Percentiles rank a stretch among this genome's conserved stretches.
Conservation (phyloP, 1,284 basidiomycete genomes). For the Clitocybe nebularis region DNA sequence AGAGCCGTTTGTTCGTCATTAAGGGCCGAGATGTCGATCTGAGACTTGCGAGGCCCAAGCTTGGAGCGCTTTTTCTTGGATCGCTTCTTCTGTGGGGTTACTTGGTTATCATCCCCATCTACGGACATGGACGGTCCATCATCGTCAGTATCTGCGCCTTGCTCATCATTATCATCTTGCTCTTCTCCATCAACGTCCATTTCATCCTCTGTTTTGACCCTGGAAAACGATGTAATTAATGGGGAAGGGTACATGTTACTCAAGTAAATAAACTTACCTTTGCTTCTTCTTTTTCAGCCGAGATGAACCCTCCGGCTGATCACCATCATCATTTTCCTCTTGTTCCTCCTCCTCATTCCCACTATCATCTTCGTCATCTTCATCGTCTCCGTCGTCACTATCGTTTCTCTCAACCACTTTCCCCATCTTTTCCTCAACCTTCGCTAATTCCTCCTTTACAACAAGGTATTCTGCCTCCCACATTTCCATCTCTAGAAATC, state of each 20-base stretch:
- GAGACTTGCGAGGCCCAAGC: conserved; percentile 62
- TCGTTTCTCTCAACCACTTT: conserved; percentile 51
- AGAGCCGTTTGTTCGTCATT: conserved; percentile 66
- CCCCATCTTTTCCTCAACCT: conserved; percentile 50
- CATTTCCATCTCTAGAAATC: conserved; percentile 67
- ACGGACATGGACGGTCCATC: conserved; percentile 35
- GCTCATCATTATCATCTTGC: conserved; percentile 31
- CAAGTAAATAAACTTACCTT: too few species aligned
- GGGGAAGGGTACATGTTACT: too few species aligned
- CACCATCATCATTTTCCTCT: conserved; percentile 22
- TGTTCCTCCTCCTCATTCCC: conserved; percentile 28
- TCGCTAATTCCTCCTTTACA: conserved; percentile 54
- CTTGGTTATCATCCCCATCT: conserved; percentile 34
- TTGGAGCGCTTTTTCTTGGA: conserved; percentile 40
- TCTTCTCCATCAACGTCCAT: conserved; percentile 43
- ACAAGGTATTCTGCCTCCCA: conserved; percentile 72
- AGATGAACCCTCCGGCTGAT: conserved; percentile 6
- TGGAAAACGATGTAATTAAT: too few species aligned
- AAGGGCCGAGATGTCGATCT: conserved; percentile 62
- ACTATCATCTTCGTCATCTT: conserved; percentile 31
- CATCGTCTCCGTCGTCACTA: conserved; percentile 36
- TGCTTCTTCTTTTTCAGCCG: conserved; percentile 27
- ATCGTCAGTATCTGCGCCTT: conserved; percentile 38
- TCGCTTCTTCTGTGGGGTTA: conserved; percentile 22
- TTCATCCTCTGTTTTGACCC: conserved; percentile 33